Base-by-base conservation (phyloP, 352 stramenopile genomes). In the Phytophthora podocarpi region DNA sequence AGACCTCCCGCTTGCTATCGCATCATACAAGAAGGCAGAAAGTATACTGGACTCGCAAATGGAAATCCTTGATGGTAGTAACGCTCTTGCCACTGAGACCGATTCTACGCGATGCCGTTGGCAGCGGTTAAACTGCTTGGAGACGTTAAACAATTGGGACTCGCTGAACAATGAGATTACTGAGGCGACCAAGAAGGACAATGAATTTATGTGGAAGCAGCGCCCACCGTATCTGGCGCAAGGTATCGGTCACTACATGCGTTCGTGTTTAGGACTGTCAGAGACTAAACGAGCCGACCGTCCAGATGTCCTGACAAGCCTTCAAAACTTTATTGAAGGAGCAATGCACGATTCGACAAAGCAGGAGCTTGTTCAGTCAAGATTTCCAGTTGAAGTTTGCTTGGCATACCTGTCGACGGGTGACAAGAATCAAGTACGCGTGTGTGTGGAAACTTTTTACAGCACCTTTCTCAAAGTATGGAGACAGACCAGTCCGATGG, bases 21-120 rank as follows among this genome's bases (percentile, higher is more conserved):
- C 82, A 13, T 87, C 69, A 11, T 95, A 95, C 43, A 85, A 78
- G 28, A 91, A 90, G 43, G 78, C 81, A 1, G 76, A 91, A 56
- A 74, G 59, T 16, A 56, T 78, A 12, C 48, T 93, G 12, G 32
- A 60, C 8, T 65, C 59, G 0, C 69, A 87, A 41, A 60, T 79
- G 28, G 82, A 87, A 12, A 52, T 73, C 9, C 32, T 81, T 1
- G 63, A 78, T 18, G 60, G 73, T 8, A 58, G 53, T 26, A 52
- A 65, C n/a, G 32, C 56, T 3, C 21, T 80, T 11, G 58, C 63
- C 0, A 56, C 39, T 12, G 64, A 78, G 11, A 76, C 74, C n/a
- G 80, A 90, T 64, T 57, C 72, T 7, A 73, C 67, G 35, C 67
- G 85, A 31, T 90, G 82, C 52, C 74, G 72, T 20, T 93, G 82